These are phyloP conservation scores for Pleurotus salmoneostramineus DNA, from an alignment of 768 basidiomycete species.

Conservation along the genomic window DNA sequence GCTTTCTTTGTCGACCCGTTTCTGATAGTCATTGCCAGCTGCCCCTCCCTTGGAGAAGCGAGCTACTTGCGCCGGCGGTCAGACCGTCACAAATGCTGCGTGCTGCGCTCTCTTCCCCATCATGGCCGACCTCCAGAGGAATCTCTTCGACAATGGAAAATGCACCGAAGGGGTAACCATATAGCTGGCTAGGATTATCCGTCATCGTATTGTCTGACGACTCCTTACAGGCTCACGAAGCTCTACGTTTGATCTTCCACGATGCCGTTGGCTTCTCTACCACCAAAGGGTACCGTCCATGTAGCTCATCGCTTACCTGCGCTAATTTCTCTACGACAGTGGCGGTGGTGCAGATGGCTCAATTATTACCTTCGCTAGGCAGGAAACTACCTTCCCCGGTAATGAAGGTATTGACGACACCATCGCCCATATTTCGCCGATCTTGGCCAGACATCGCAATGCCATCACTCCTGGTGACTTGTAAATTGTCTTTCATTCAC, in stretches of 20 bases:
- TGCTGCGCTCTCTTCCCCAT: conserved; percentile 22
- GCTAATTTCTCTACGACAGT: conserved; percentile 12
- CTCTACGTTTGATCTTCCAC: conserved; percentile 33
- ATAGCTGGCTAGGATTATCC: background rate
- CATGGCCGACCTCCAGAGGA: conserved; percentile 16
- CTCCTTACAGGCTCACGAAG: conserved; percentile 17
- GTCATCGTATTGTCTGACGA: background rate
- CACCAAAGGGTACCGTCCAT: conserved; percentile 19
- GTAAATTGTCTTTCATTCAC: conserved; percentile 13
- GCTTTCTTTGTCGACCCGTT: too few species aligned
- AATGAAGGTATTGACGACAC: conserved; percentile 41
- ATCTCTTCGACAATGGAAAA: conserved; percentile 23
- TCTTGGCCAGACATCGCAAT: conserved; percentile 23
- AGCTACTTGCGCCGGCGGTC: conserved; percentile 24
- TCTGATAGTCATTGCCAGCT: background rate
- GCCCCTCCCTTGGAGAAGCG: conserved; percentile 9
- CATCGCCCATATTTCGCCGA: conserved; percentile 27
- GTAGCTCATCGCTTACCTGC: background rate
- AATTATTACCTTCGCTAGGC: conserved; percentile 38
- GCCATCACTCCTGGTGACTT: conserved; percentile 33
- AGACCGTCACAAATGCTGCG: conserved; percentile 21
- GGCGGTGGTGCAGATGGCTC: conserved; percentile 48
- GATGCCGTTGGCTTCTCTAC: conserved; percentile 40
- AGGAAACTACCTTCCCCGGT: conserved; percentile 37
- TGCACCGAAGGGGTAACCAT: conserved; percentile 23